A percentile compares a stretch with the other conserved stretches of the same genome.
Conservation (phyloP, 257 asterid genomes). For the Solanum boliviense region DNA sequence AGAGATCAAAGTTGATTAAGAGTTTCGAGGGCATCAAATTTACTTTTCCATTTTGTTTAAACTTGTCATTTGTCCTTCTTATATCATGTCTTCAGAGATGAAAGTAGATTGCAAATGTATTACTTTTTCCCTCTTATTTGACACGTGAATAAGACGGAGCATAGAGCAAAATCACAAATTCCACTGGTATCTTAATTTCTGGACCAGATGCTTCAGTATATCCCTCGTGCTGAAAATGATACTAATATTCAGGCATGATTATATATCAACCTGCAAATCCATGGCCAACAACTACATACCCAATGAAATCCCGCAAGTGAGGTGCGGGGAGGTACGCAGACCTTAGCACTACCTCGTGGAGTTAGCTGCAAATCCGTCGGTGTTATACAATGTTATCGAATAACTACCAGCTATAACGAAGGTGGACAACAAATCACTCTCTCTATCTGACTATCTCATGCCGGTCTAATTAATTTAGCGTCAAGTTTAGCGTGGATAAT, state of each 20-base stretch:
- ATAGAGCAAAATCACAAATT: neutral
- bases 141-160: neutral
- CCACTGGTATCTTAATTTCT: neutral
- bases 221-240: neutral
- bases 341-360: neutral
- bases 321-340: neutral
- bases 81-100: neutral
- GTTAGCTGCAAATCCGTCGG: neutral
- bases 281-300: neutral
- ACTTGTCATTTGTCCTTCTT: neutral
- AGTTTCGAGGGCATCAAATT: neutral
- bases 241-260: neutral
- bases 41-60: neutral
- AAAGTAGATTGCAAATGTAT: neutral
- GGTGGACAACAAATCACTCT: neutral
- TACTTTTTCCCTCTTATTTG: neutral
- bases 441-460: neutral
- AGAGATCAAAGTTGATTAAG: neutral
- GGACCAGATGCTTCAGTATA: neutral
- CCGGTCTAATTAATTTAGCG: neutral
- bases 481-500: neutral
- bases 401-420: neutral
- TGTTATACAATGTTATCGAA: neutral
- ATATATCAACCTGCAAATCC: neutral
- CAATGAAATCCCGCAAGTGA: neutral